Evolutionary conservation across 768 basidiomycete species (phyloP).

Genomic region (Cytidiella melzeri): DNA sequence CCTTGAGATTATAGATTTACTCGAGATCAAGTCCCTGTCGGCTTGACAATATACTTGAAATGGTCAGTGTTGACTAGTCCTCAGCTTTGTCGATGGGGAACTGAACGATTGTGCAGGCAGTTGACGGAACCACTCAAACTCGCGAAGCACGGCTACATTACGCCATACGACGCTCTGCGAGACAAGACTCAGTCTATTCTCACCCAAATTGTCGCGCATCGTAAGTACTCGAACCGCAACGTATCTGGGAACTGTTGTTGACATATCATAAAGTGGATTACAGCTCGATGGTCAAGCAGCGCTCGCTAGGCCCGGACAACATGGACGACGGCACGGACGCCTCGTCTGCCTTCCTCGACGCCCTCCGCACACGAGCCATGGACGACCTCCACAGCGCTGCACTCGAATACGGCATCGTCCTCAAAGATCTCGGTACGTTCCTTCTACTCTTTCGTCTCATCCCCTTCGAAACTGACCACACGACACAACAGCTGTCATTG

Average conservation of each 20-base stretch:
- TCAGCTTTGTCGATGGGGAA: not conserved
- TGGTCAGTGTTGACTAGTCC: slow-evolving; percentile 37
- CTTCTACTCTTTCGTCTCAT: not conserved
- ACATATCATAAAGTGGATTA: slow-evolving; percentile 39
- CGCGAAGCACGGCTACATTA: slow-evolving; percentile 78
- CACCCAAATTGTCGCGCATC: slow-evolving; percentile 80
- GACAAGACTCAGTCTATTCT: slow-evolving; percentile 87
- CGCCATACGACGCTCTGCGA: slow-evolving; percentile 64
- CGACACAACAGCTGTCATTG: slow-evolving; percentile 61
- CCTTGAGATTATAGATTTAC: slow-evolving; percentile 49
- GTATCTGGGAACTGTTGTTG: no score
- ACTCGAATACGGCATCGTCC: slow-evolving; percentile 74
- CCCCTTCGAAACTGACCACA: not conserved
- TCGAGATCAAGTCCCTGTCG: slow-evolving; percentile 81
- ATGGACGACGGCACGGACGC: slow-evolving; percentile 64
- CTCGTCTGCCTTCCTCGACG: slow-evolving; percentile 76
- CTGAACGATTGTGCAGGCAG: slow-evolving; percentile 30
- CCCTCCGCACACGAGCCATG: slow-evolving; percentile 76
- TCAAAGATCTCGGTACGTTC: slow-evolving; percentile 67
- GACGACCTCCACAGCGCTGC: slow-evolving; percentile 82
- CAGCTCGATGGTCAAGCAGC: slow-evolving; percentile 68
- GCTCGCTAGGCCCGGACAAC: slow-evolving; percentile 70
- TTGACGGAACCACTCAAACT: slow-evolving; percentile 52
- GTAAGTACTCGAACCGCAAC: slow-evolving; percentile 40
- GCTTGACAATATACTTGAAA: slow-evolving; percentile 78